Base-by-base conservation (phyloP, 1,284 basidiomycete species). In the Trichosporon coremiiforme region DNA sequence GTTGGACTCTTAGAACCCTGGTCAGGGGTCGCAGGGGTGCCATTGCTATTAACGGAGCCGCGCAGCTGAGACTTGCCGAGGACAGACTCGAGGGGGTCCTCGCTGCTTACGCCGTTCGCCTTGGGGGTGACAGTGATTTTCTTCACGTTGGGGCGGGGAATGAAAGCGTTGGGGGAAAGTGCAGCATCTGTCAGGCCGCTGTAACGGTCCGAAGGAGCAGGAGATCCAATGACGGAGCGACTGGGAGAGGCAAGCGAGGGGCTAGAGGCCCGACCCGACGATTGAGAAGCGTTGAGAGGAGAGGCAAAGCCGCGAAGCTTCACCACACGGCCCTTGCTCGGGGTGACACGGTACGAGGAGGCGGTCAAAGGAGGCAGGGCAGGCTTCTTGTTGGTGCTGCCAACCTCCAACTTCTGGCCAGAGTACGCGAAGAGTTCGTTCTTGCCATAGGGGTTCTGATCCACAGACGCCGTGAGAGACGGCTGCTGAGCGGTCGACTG, bases 141-240 rank as follows among this genome's bases (percentile, higher is more conserved):
- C 87, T 98, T 99, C 72, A 98, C 93, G 80, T 93, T 97, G 69
- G 91, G 89, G 50, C 91, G 87, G 25, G 75, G 91, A 86, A 77
- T 89, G 85, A 79, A 94, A 83, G 85, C 91, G 73, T 87, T 85
- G 20, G 86, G 85, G 17, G 81, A 83, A 9, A 86, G 79, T 0
- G 82, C 80, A 10, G 85, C 83, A 68, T 88, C 92, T 31, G 89
- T 85, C 50, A 88, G 76, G 84, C 90, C 86, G 70, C 84, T 84
- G 77, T 84, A 82, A 50, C 82, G 74, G 66, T 83, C 81, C 13
- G 77, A 75, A 1, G 70, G 73, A 31, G 70, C 74, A 10, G 77
- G 79, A n/a, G 79, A 79, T 50, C 76, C 77, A 55, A 78, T 65
- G n/a, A 76, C 66, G 33, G 75, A 74, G 67, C 74, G 72, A 25